Evolutionary conservation across 2,329 filamentous ascomycete species (phyloP), one percentile per base, ranked within the genome.

Genomic region (Periglandula ipomoeae): DNA sequence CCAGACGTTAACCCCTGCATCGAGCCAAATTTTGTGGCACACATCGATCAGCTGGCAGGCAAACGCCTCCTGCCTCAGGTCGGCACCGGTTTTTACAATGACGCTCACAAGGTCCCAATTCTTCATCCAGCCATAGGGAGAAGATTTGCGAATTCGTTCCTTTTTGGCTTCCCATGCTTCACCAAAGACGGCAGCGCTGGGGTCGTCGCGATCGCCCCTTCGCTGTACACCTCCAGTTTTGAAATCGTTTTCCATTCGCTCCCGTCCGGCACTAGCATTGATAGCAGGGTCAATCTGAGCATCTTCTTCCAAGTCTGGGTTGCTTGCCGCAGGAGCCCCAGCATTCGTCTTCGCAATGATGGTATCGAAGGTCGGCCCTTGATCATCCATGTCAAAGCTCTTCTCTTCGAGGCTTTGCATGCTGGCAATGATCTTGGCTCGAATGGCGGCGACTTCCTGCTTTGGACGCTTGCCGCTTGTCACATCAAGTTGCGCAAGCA

Each of bases 381-480:
- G 76, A 44, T 89, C 85, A 53, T 89, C 85, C 2, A 80, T 69
- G 44, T 89, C 82, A 58, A 93, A 93, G 61, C 82, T 90, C 63
- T 91, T 85, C 64, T 93, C 88, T 64, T 93, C 87, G 8, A 93
- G 69, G 55, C 78, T 89, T 63, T 93, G 87, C 88, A 93, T 93
- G 64, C 87, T 91, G 3, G 87, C 87, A 58, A 93, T 93, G 54
- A 93, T 93, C 67, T 88, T 89, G 37, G 86, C 82, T 56, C 88
- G 78, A 63, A 93, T 93, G 7, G 87, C 85, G 17, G 86, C 87
- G 4, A 93, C 87, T 65, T 93, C 87, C 26, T 82, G 80, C 60
- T 79, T 85, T 1, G 87, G 87, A 30, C 87, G 75, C 66, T 91
- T 93, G 24, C 86, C 84, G 54, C 84, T 84, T 20, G 85, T 91